Evolutionary conservation across 805 yeast genomes (phyloP), one percentile per base, ranked within the genome.

Genomic region (Candida orba): DNA sequence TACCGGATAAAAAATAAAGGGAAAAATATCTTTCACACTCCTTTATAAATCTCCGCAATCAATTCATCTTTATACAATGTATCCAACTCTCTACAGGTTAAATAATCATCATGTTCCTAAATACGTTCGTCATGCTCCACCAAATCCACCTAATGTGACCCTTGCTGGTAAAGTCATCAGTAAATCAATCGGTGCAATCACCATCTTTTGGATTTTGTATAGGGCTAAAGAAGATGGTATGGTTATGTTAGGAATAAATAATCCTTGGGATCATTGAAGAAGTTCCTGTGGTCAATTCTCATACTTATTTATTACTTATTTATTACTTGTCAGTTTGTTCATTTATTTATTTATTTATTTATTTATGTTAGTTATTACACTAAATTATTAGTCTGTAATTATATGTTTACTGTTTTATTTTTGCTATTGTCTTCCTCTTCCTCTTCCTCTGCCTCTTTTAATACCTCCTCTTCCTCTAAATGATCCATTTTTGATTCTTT

Each of bases 141-240:
- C 78, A 31, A 78, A 84, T 37, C 71, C 71, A 47, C 91, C 93
- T 29, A 81, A 82, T 53, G 79, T 78, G 17, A 76, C 79, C 34
- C 66, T 75, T 3, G 65, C 73, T 35, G 74, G 29, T 5, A 81
- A 75, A 45, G 69, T 78, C 64, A 72, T 81, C 18, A 75, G 86
- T 37, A 81, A 82, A 54, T 62, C 73, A 18, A 71, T 87, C 36
- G 95, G 95, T 10, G 95, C 91, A 34, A 73, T 89, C 42, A 81
- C 84, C 86, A 84, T 93, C 85, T 87, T 85, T 65, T 87, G 91
- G 85, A 75, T 87, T 49, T 72, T 87, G 58, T 86, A 84, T 72
- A 73, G 95, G 62, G 71, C 84, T 37, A 80, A 82, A 66, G 80
- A 84, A 60, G 91, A 80, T 55, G 80, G 79, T 52, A 71, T 75